phyloP scores from a whole-genome alignment of 2,329 filamentous ascomycete species.

The Fusarium fracticaudum region DNA sequence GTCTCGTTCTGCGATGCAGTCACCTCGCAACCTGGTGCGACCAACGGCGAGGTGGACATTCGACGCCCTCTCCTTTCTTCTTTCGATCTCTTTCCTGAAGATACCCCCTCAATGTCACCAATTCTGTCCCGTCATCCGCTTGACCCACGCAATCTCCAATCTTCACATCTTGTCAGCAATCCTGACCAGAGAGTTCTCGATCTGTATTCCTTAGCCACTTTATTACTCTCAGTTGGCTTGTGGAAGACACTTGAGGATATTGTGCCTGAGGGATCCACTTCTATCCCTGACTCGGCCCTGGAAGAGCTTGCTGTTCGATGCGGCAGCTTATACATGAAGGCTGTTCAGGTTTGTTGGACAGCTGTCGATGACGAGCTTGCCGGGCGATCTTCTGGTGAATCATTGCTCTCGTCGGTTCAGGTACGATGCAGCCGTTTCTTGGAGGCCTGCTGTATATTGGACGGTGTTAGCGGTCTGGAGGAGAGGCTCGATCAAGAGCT shows the following conservation, averaged over 20 bases:
- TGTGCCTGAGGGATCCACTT: conserved; percentile 55
- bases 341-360: conserved; percentile 75
- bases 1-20: conserved; percentile 70
- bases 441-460: conserved; percentile 68
- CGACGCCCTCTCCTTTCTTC: conserved; percentile 76
- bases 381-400: conserved; percentile 58
- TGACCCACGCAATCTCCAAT: conserved; percentile 62
- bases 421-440: conserved; percentile 65
- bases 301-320: conserved; percentile 73
- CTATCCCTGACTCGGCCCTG: conserved; percentile 69
- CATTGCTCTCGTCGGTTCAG: conserved; percentile 64
- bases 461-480: conserved; percentile 66
- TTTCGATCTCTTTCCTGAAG: conserved; percentile 73
- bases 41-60: conserved; percentile 65
- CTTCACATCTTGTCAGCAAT: conserved; percentile 59
- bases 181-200: conserved; percentile 70
- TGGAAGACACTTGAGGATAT: conserved; percentile 74
- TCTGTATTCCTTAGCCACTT: conserved; percentile 77
- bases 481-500: conserved; percentile 62
- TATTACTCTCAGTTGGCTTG: conserved; percentile 78
- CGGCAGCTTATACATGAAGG: conserved; percentile 79
- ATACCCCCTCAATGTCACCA: conserved; percentile 16
- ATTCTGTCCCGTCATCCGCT: conserved; percentile 68
- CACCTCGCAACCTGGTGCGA: conserved; percentile 53
- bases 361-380: conserved; percentile 72